These are phyloP conservation scores for Moricandia moricandioides DNA, from an alignment of 345 rosid genomes.

Conservation along the genomic window DNA sequence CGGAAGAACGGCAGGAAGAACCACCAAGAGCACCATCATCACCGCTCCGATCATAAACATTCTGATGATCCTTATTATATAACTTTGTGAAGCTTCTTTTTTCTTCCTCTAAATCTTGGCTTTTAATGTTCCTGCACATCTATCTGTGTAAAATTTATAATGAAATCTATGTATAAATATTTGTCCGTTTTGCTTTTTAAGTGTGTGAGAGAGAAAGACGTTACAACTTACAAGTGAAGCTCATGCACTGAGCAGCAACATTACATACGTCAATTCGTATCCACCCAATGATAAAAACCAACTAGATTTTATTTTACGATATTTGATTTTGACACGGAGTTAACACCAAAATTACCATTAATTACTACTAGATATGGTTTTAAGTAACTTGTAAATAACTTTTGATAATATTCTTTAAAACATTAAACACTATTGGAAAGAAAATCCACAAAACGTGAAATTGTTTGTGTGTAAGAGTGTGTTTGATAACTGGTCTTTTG, in stretches of 20 bases:
- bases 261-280: slow-evolving; percentile 1
- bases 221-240: slow-evolving; percentile 39
- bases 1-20: slow-evolving; percentile 33
- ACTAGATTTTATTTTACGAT: not conserved
- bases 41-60: slow-evolving; percentile 10
- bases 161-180: not conserved
- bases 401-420: not conserved
- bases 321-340: not conserved
- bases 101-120: not conserved
- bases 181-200: slow-evolving; percentile 18
- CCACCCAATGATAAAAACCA: slow-evolving; percentile 20
- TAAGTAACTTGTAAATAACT: not conserved
- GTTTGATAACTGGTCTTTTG: not conserved
- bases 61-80: not conserved
- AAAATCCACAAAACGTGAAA: not conserved
- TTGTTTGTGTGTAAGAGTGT: not conserved
- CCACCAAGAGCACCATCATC: slow-evolving; percentile 14
- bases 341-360: not conserved
- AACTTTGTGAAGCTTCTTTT: not conserved
- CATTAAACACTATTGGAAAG: not conserved
- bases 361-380: not conserved
- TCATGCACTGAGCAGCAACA: slow-evolving; percentile 34
- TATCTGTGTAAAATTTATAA: not conserved
- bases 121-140: not conserved
- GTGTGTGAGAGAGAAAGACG: slow-evolving; percentile 36